phyloP scores from a whole-genome alignment of 2,329 filamentous ascomycete genomes.

The Cytospora mali region DNA sequence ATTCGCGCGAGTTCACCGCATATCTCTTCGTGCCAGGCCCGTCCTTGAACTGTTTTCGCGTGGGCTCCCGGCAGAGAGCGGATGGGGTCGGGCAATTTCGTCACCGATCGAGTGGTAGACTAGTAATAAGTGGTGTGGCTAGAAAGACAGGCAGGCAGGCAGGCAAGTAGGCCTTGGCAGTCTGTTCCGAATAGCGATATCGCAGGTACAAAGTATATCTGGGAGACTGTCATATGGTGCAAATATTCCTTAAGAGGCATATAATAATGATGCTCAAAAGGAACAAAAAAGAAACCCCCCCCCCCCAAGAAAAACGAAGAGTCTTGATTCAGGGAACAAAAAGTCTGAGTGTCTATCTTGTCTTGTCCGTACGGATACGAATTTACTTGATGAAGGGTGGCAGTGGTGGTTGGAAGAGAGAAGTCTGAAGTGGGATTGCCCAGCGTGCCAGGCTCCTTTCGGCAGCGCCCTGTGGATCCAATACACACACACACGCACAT shows the following conservation, averaged over 20 bases:
- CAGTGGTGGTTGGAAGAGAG: background rate
- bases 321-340: background rate
- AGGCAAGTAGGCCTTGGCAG: slow-evolving; percentile 2
- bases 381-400: background rate
- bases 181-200: slow-evolving; percentile 18
- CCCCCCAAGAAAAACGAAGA: no score
- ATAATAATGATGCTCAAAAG: no score
- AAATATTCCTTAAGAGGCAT: no score
- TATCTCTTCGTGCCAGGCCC: slow-evolving; percentile 8
- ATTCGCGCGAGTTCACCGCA: slow-evolving; percentile 14
- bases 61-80: slow-evolving; percentile 21
- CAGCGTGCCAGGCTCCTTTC: slow-evolving; percentile 9
- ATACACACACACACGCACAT: slow-evolving; percentile 20
- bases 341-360: no score
- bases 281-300: no score
- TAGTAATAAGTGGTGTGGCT: slow-evolving; percentile 4
- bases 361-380: no score
- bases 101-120: slow-evolving; percentile 21
- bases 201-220: no score
- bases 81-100: slow-evolving; percentile 12
- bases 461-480: slow-evolving; percentile 20
- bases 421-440: background rate
- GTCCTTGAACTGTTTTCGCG: slow-evolving; percentile 3
- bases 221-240: no score
- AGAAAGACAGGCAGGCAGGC: background rate